Percentiles rank a stretch among this genome's conserved stretches.
Evolutionary conservation across 1,284 basidiomycete species (phyloP).

Genomic region (Leccinum griseonigrum): DNA sequence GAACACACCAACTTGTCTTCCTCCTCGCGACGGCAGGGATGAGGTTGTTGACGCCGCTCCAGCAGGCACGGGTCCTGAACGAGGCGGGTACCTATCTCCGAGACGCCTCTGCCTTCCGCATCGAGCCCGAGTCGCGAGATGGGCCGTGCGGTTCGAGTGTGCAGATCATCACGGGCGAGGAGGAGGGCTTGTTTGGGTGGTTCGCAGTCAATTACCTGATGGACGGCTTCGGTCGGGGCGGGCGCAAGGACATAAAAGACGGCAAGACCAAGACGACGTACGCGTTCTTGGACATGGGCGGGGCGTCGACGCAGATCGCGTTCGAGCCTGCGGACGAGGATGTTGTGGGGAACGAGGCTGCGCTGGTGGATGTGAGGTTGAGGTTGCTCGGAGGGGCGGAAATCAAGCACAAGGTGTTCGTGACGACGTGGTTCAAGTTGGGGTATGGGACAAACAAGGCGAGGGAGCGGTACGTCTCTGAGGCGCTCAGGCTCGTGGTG

Average conservation of each 20-base stretch:
- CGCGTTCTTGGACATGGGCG: constrained; percentile 99
- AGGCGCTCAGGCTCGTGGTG: constrained; percentile 53
- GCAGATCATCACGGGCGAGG: constrained; percentile 95
- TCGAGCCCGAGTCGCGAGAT: constrained; percentile 57
- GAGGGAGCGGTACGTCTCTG: constrained; percentile 84
- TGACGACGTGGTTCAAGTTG: constrained; percentile 98
- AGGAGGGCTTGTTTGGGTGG: constrained; percentile 98
- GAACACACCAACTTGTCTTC: constrained; percentile 88
- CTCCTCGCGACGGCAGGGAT: constrained; percentile 97
- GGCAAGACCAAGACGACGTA: constrained; percentile 69
- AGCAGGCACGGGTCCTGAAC: constrained; percentile 72
- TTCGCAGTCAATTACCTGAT: constrained; percentile 99
- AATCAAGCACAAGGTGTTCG: constrained; percentile 91
- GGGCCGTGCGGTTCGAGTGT: constrained; percentile 89
- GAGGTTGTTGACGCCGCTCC: constrained; percentile 75
- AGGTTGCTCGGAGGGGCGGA: constrained; percentile 83
- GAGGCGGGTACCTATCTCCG: constrained; percentile 79
- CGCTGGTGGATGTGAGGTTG: constrained; percentile 80
- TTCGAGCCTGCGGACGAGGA: constrained; percentile 77
- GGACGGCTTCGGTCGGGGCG: constrained; percentile 81
- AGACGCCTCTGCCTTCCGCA: constrained; percentile 71
- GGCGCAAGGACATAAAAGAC: constrained; percentile 34
- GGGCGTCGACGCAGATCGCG: constrained; percentile 97
- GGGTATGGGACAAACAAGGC: constrained; percentile 98
- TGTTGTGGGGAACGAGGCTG: constrained; percentile 39